Base-by-base conservation (phyloP, 2,329 filamentous ascomycete genomes). In the Chaetothyriales sp. region DNA sequence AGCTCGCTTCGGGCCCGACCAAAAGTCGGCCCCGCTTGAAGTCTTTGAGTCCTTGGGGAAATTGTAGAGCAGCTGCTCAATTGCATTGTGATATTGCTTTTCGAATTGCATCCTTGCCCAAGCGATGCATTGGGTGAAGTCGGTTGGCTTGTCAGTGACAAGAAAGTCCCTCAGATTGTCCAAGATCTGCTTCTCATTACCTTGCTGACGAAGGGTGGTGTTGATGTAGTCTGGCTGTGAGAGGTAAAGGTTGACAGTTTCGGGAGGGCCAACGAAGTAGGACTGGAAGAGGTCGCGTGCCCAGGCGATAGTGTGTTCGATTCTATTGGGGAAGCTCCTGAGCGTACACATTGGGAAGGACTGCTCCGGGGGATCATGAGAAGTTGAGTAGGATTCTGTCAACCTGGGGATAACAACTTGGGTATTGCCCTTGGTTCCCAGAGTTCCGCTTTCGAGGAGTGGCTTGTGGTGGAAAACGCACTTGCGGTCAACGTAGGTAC, bases 271-370 rank as follows among this genome's bases (percentile, higher is more conserved):
- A 61, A 94, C 89, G 63, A 97, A 98, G 60, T 84, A 88, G 25
- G 83, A 84, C 71, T 97, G 89, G 70, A 98, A 98, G 58, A 95
- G 78, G 67, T 97, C 92, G 63, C 94, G 87, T 43, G 89, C 84
- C 92, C 92, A 98, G 2, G 92, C 92, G 67, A 98, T 98, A 0
- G 92, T 97, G 69, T 98, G 92, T 71, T 98, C 89, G 63, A 98
- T 98, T 63, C 85, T 85, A 76, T 98, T 98, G 54, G 92, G 92
- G 76, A 98, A 98, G 69, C 89, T 95, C 65, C 87, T 82, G 56
- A 98, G 77, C 4, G 92, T 97, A 69, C 92, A 98, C 89, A 97
- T 97, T 0, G 92, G 92, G 77, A 98, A 97, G 1, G 92, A 94
- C 73, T 95, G 89, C 76, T 98, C 94, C 0, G 92, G 92, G 1